These are phyloP conservation scores for Chaetomium tenue DNA, from an alignment of 495 filamentous ascomycete species.

Conservation along the genomic window DNA sequence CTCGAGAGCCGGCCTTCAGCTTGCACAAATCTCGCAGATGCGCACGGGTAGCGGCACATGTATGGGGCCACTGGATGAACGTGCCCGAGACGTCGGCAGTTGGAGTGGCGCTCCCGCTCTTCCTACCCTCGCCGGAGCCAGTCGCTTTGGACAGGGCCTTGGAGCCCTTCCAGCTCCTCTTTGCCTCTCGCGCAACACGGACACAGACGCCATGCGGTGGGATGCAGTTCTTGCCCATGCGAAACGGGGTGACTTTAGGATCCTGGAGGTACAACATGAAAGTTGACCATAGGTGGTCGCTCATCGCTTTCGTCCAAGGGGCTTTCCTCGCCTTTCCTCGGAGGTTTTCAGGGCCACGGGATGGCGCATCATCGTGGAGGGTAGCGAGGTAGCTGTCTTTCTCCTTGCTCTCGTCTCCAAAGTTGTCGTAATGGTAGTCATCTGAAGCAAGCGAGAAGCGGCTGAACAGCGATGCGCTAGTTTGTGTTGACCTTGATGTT, in stretches of 20 bases:
- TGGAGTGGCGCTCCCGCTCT: conserved; percentile 69
- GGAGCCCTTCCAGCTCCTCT: conserved; percentile 74
- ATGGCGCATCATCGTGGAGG: conserved; percentile 16
- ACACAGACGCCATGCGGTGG: conserved; percentile 88
- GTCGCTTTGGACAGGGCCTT: conserved; percentile 39
- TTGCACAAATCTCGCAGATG: conserved; percentile 83
- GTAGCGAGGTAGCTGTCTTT: conserved; percentile 29
- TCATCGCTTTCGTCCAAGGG: conserved; percentile 85
- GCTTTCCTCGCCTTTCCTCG: conserved; percentile 43
- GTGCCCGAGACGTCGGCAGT: conserved; percentile 46
- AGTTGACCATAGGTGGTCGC: conserved; percentile 87
- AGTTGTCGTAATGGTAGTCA: conserved; percentile 45
- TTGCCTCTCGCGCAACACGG: conserved; percentile 82
- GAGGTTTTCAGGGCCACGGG: conserved; percentile 18
- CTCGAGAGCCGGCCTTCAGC: conserved; percentile 69
- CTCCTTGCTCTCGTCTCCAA: conserved; percentile 38
- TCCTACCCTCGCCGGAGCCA: conserved; percentile 29
- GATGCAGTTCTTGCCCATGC: conserved; percentile 78
- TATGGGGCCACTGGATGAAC: conserved; percentile 72
- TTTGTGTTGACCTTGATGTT: conserved; percentile 50
- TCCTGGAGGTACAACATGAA: conserved; percentile 87
- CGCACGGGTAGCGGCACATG: conserved; percentile 72
- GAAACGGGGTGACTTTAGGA: conserved; percentile 90
- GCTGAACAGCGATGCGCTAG: conserved; percentile 50
- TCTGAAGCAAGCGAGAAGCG: conserved; percentile 49